A percentile compares a stretch with the other conserved stretches of the same genome.
Conservation (phyloP, 2,329 filamentous ascomycete genomes). For the Calonectria pseudoturangicola region DNA sequence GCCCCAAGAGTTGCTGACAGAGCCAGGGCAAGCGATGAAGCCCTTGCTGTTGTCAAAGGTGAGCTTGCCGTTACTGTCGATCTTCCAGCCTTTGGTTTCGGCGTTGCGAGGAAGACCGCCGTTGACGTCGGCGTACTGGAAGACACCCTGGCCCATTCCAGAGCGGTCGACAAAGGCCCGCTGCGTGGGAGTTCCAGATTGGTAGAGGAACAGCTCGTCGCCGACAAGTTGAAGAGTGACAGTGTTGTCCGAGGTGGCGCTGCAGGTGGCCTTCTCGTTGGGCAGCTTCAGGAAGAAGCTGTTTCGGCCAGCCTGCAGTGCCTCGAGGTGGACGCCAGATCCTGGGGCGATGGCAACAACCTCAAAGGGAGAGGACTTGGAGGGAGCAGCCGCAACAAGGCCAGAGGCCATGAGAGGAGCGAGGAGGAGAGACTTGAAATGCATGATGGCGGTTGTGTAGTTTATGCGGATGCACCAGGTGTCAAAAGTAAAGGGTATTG, state of each 20-base stretch:
- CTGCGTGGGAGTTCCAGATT: slow-evolving; percentile 63
- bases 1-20: slow-evolving; percentile 62
- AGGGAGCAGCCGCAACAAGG: slow-evolving; percentile 53
- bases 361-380: slow-evolving; percentile 64
- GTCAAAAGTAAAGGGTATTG: too few species aligned
- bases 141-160: slow-evolving; percentile 74
- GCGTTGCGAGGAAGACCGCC: slow-evolving; percentile 59
- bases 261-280: slow-evolving; percentile 70
- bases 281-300: slow-evolving; percentile 66
- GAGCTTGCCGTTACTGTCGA: slow-evolving; percentile 66
- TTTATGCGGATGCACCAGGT: too few species aligned
- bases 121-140: slow-evolving; percentile 70
- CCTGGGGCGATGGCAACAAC: slow-evolving; percentile 70
- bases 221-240: slow-evolving; percentile 71
- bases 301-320: slow-evolving; percentile 66
- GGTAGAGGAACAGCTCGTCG: slow-evolving; percentile 68
- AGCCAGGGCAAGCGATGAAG: slow-evolving; percentile 73
- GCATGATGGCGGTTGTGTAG: slow-evolving; percentile 48
- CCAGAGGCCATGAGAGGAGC: slow-evolving; percentile 53
- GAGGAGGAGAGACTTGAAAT: slow-evolving; percentile 53
- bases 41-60: slow-evolving; percentile 63
- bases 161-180: slow-evolving; percentile 73
- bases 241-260: slow-evolving; percentile 59
- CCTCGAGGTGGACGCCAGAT: slow-evolving; percentile 67
- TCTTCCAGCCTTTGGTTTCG: slow-evolving; percentile 68